These are phyloP conservation scores for Boechera retrofracta DNA, from an alignment of 345 rosid species.

Conservation along the genomic window DNA sequence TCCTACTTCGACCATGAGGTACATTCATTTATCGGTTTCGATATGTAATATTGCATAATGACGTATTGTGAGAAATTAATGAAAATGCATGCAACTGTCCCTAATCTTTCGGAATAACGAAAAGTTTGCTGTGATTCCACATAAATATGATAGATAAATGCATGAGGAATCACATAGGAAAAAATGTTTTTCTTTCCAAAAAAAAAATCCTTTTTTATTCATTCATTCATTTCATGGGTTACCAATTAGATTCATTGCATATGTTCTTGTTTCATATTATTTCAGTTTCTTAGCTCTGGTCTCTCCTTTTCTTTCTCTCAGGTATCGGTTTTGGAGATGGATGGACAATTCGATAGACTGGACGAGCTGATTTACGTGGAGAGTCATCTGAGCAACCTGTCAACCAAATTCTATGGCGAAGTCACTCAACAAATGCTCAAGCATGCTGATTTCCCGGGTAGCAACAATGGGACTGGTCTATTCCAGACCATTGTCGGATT, in stretches of 20 bases:
- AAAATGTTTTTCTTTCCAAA: no score
- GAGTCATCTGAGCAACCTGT: constrained; percentile 92
- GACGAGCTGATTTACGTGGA: constrained; percentile 96
- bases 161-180: no score
- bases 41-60: not conserved
- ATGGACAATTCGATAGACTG: constrained; percentile 92
- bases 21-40: not conserved
- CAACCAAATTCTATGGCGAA: constrained; percentile 93
- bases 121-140: no score
- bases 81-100: not conserved
- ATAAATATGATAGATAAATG: no score
- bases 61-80: not conserved
- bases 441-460: constrained; percentile 94
- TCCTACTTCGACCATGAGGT: constrained; percentile 88
- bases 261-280: not conserved
- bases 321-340: constrained; percentile 98
- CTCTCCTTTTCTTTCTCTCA: constrained; percentile 27
- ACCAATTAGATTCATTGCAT: not conserved
- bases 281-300: constrained; percentile 10
- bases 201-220: no score
- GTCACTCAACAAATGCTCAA: constrained; percentile 96
- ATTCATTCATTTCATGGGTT: no score
- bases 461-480: constrained; percentile 95
- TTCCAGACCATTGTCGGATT: constrained; percentile 92
- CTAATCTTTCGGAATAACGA: not conserved